phyloP scores from a whole-genome alignment of 2,329 filamentous ascomycete species.

The Penicillium capsulatum region DNA sequence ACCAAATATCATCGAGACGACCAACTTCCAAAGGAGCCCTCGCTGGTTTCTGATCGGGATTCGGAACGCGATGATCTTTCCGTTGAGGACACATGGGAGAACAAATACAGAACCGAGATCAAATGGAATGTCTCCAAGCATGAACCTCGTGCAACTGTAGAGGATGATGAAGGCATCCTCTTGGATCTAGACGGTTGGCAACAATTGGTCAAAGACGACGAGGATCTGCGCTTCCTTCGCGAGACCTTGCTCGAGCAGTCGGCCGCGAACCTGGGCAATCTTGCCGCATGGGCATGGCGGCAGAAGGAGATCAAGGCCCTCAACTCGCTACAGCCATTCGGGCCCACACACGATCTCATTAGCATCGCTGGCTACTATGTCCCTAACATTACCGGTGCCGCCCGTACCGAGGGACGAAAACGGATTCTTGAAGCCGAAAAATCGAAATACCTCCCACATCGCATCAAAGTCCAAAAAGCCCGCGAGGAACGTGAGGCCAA shows the following conservation, averaged over 20 bases:
- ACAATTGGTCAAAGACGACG: conserved; percentile 63
- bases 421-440: conserved; percentile 97
- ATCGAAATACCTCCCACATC: conserved; percentile 95
- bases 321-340: conserved; percentile 55
- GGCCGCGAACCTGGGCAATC: conserved; percentile 52
- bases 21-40: conserved; percentile 5
- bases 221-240: conserved; percentile 58
- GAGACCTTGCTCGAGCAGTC: conserved; percentile 48
- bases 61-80: conserved; percentile 6
- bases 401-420: conserved; percentile 87
- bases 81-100: conserved; percentile 27
- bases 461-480: conserved; percentile 89
- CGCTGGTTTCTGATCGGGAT: neutral
- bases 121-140: conserved; percentile 59
- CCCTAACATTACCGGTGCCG: conserved; percentile 76
- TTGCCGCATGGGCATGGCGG: conserved; percentile 64
- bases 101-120: conserved; percentile 47
- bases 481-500: conserved; percentile 82
- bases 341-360: conserved; percentile 50
- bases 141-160: conserved; percentile 59
- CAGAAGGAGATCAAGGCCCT: conserved; percentile 68
- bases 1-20: conserved; percentile 5
- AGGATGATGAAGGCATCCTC: conserved; percentile 60
- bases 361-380: conserved; percentile 71
- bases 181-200: conserved; percentile 70